Base-by-base conservation (phyloP, 805 yeast species). In the Wickerhamomyces silvicola region DNA sequence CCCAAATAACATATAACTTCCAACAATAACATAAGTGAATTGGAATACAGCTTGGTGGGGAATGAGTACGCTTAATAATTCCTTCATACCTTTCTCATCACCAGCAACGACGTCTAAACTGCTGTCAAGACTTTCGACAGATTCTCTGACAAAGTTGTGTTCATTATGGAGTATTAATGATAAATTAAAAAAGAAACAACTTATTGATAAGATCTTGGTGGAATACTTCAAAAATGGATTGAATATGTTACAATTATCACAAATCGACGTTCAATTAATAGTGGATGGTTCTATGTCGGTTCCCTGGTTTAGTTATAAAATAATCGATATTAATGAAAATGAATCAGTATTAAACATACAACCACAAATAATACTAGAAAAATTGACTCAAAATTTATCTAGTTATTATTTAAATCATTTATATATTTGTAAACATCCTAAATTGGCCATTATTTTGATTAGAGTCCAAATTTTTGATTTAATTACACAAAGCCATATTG, bases 381-480 rank as follows among this genome's bases (percentile, higher is more conserved):
- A 57, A 16, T 56, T 82, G 23, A 62, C 73, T 6, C 35, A 49
- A 11, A 69, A 70, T 22, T 53, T 83, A 8, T 62, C 73, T 19
- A 58, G 59, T 13, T 51, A 77, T n/a, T 79, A 70, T 53, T 52
- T 72, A 39, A 67, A 75, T n/a, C 81, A 81, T 48, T 66, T 81
- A 10, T 80, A 79, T 48, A 70, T 78, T 16, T 75, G 81, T 31
- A 62, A 72, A 33, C 87, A 81, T 53, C 83, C 85, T 4, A 57
- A 58, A 7, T 63, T 72, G 26, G 85, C 87, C 0, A 44, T 81
- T 37, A 56, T 75, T 2, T 55, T 83, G 16, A 64, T 81, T 7
- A 55, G 94, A 30, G 63, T 83, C 15, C 94, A 82, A 48, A 66
- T 81, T 25, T 82, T 77, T 50, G 90, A 83, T 38, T 52, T 58